Conservation (phyloP, 768 basidiomycete species). For the Bullera alba region DNA sequence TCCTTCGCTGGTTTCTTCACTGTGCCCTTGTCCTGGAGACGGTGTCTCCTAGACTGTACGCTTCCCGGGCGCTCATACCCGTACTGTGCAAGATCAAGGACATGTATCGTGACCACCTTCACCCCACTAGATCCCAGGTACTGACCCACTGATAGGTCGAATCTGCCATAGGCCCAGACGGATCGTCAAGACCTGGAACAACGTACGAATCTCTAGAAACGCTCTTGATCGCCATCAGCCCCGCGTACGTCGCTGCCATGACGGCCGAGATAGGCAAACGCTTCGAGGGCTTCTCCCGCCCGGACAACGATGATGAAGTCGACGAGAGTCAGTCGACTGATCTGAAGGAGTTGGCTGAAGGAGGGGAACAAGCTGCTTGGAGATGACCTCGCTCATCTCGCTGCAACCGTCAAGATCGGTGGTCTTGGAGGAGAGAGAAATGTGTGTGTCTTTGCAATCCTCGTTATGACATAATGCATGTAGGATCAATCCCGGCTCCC, state of each 20-base stretch:
- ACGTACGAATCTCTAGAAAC: constrained; percentile 32
- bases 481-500: too few relatives aligned
- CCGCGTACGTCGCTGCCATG: constrained; percentile 28
- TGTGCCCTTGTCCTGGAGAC: not conserved
- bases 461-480: too few relatives aligned
- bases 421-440: not conserved
- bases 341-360: not conserved
- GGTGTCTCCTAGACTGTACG: too few relatives aligned
- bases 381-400: not conserved
- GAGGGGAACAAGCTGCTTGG: not conserved
- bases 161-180: not conserved
- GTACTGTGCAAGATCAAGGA: not conserved
- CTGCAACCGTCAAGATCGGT: too few relatives aligned
- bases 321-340: not conserved
- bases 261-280: constrained; percentile 22
- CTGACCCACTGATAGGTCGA: too few relatives aligned
- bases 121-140: too few relatives aligned
- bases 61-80: not conserved
- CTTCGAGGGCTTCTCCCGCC: constrained; percentile 9
- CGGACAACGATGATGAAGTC: too few relatives aligned
- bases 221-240: constrained; percentile 26
- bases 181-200: constrained; percentile 11
- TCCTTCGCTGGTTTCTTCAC: not conserved
- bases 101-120: too few relatives aligned
- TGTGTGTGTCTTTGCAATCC: not conserved